These are phyloP conservation scores for Geranium brycei DNA, from an alignment of 345 rosid species.

Conservation along the genomic window DNA sequence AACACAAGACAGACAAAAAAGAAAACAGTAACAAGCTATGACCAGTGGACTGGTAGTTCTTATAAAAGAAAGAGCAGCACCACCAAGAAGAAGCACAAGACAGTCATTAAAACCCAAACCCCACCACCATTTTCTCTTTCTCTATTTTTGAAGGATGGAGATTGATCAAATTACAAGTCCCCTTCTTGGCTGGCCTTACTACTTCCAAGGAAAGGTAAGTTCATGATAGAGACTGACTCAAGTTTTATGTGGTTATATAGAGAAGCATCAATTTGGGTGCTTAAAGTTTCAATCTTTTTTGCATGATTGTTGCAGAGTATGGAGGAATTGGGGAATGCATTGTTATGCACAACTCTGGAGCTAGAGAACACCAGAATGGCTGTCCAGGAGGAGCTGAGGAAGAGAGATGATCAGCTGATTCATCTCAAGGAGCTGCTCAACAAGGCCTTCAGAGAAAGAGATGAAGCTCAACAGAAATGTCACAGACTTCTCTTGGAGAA, in stretches of 20 bases:
- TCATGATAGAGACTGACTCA: not conserved
- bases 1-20: too few relatives aligned
- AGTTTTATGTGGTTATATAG: not conserved
- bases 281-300: not conserved
- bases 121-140: constrained; percentile 9
- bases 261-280: not conserved
- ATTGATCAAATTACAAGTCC: constrained; percentile 20
- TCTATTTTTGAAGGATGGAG: constrained; percentile 30
- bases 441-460: constrained; percentile 49
- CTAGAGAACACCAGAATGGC: constrained; percentile 56
- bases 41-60: constrained; percentile 5
- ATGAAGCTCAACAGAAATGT: constrained; percentile 53
- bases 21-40: not conserved
- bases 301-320: constrained; percentile 33
- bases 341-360: constrained; percentile 58
- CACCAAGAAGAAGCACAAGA: not conserved
- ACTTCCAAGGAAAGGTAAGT: constrained; percentile 49
- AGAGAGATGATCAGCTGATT: constrained; percentile 56
- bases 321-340: constrained; percentile 64
- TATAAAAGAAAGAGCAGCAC: constrained; percentile 24
- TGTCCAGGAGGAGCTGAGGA: constrained; percentile 62
- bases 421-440: constrained; percentile 46
- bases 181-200: constrained; percentile 51
- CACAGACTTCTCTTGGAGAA: constrained; percentile 48
- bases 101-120: too few relatives aligned